A percentile compares a stretch with the other conserved stretches of the same genome.
Evolutionary conservation across 2,329 filamentous ascomycete species (phyloP).

Genomic region (Zasmidium angulare): DNA sequence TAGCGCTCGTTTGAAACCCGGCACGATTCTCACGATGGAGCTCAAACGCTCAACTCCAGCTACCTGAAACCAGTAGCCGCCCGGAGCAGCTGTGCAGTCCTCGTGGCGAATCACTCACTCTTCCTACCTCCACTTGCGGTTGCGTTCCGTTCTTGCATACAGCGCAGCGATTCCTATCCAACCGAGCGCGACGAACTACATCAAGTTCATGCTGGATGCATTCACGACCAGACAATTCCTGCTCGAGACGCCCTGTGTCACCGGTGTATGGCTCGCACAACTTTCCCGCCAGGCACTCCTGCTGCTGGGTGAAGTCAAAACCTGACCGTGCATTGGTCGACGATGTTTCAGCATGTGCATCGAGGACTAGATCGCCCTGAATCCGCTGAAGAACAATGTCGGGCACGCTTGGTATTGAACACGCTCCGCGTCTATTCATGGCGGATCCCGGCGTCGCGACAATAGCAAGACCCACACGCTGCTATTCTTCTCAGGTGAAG

Average conservation of each 20-base stretch:
- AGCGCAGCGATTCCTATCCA: neutral
- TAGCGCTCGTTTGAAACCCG: neutral
- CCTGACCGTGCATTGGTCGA: slow-evolving; percentile 8
- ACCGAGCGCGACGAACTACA: neutral
- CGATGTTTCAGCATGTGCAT: slow-evolving; percentile 22
- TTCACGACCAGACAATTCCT: neutral
- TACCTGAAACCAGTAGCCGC: slow-evolving; percentile 2
- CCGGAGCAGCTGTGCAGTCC: neutral
- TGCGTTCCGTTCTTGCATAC: neutral
- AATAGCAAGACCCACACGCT: slow-evolving; percentile 24
- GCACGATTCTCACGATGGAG: neutral
- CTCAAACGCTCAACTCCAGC: slow-evolving; percentile 1
- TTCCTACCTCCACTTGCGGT: neutral
- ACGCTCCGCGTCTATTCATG: slow-evolving; percentile 26
- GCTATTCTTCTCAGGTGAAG: slow-evolving; percentile 19
- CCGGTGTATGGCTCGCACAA: slow-evolving; percentile 3
- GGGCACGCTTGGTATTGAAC: slow-evolving; percentile 4
- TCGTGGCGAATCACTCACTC: neutral
- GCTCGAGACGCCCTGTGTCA: slow-evolving; percentile 5
- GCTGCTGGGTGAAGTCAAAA: neutral
- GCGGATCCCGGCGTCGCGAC: slow-evolving; percentile 22
- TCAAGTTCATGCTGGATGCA: neutral
- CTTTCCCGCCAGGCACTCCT: slow-evolving; percentile 11
- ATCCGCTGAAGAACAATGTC: neutral
- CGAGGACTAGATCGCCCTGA: slow-evolving; percentile 11